Conservation (phyloP, 2,329 filamentous ascomycete genomes). For the Nothophaeocryptopus gaeumannii region DNA sequence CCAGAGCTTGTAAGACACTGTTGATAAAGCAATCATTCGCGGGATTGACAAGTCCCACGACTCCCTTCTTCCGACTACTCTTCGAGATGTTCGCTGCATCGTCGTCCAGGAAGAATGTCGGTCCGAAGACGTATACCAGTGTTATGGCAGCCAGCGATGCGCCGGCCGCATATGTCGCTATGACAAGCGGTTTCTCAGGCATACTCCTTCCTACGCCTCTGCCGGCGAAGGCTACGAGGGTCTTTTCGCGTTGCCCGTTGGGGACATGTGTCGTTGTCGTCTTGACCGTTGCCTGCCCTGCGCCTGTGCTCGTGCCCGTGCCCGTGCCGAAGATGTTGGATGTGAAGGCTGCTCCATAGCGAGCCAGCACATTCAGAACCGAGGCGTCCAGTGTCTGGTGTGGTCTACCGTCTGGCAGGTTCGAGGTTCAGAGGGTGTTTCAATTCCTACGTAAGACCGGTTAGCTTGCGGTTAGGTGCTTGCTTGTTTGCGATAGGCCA, state of each 20-base stretch:
- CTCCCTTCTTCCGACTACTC: constrained; percentile 72
- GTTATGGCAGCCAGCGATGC: constrained; percentile 93
- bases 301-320: constrained; percentile 4
- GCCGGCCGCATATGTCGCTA: constrained; percentile 90
- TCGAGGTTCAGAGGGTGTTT: not conserved
- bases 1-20: constrained; percentile 87
- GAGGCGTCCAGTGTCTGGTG: constrained; percentile 13
- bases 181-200: constrained; percentile 78
- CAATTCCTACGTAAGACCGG: too few species aligned
- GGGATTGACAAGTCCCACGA: constrained; percentile 83
- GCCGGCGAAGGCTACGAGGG: constrained; percentile 32
- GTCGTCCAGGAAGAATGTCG: constrained; percentile 92
- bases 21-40: constrained; percentile 88
- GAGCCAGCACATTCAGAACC: constrained; percentile 15
- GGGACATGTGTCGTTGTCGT: not conserved
- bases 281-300: constrained; percentile 2
- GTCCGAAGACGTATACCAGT: constrained; percentile 93
- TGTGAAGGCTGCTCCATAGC: constrained; percentile 21
- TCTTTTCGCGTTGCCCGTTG: constrained; percentile 23
- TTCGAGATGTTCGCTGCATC: constrained; percentile 59
- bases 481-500: too few species aligned
- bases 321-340: constrained; percentile 5
- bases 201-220: constrained; percentile 46
- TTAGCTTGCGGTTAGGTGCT: too few species aligned
- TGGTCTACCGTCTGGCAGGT: too few species aligned